Base-by-base conservation (phyloP, 768 basidiomycete species). In the Rhodotorula graminis region DNA sequence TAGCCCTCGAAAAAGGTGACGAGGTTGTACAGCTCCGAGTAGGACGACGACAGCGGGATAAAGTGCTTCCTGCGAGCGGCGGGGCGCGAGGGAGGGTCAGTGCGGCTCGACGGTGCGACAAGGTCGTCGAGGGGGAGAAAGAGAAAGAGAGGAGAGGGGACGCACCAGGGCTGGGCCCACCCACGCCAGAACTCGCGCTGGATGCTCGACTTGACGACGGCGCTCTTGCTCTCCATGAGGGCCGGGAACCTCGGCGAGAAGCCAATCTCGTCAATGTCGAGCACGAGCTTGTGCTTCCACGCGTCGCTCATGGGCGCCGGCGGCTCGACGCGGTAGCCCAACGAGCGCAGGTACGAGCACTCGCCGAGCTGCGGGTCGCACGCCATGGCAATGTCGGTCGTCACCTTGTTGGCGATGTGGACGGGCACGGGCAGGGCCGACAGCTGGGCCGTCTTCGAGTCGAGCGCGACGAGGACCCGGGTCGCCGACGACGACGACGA, bases 211-310 rank as follows among this genome's bases (percentile, higher is more conserved):
- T 79, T 79, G 60, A 79, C 47, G 33, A 79, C 78, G 23, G 78
- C 78, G 40, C 91, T 93, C 80, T 95, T 91, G 64, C 90, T 92
- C 59, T 89, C 89, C 77, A 93, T 82, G 79, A 92, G 87, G 0
- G 88, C 85, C 84, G 92, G 87, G 80, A 96, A 93, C n/a, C 92
- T 85, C 9, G 89, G 95, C 50, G 91, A 93, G 80, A 97, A 96
- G 27, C 91, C 89, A 90, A 93, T 93, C 40, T 94, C 94, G 79
- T 97, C 94, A 69, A 98, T 80, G 81, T 97, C 95, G 71, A 93
- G 81, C 49, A 96, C 85, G 77, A 93, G 91, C 83, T 96, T 96
- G 83, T 93, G 91, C 68, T 88, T 84, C 94, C 94, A 98, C 78
- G 93, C 89, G 67, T 88, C 85, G 12, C 91, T 91, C 1, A 98